Evolutionary conservation across 1,284 basidiomycete species (phyloP), one percentile per base, ranked within the genome.

Genomic region (Microbotryum violaceum): DNA sequence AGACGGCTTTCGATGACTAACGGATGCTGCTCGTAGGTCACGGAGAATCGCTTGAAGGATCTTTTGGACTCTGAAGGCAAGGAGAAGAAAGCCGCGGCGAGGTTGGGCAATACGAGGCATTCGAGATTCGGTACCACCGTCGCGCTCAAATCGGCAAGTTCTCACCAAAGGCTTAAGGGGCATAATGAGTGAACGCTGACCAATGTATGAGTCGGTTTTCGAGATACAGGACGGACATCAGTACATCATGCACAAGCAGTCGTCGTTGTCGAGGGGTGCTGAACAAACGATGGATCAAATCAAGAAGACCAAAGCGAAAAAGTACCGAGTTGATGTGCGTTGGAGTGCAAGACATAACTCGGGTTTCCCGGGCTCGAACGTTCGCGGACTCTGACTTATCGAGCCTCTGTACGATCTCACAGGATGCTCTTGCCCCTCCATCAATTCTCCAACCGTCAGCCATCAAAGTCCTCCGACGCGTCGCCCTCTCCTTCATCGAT

Each of bases 51-150:
- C 45, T 59, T 67, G 31, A 56, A 49, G 25, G 63, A 68, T 21
- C 81, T 93, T 55, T 81, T 96, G 6, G 65, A 69, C 29, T 23
- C 61, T 8, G 67, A 69, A 50, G 56, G 57, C 0, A 53, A 45
- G 23, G 27, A 60, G 29, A 50, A 56, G 31, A 29, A 37, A 12
- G 31, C 54, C 23, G 52, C 46, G 20, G 52, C 51, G 44, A 27
- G 49, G 42, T 42, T 66, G 20, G 63, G 63, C 20, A 60, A 84
- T n/a, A 87, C 89, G 20, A 82, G 92, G 31, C 92, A 97, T 76
- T 90, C 90, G 27, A 83, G 92, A 46, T 97, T 97, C 75, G 92
- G 92, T 0, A 96, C 92, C 0, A 94, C 91, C 3, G 85, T 96
- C 65, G 77, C 86, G 16, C 85, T 96, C 55, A 82, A 81, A 65